phyloP scores from a whole-genome alignment of 2,329 filamentous ascomycete genomes.

The Periconia sp. region DNA sequence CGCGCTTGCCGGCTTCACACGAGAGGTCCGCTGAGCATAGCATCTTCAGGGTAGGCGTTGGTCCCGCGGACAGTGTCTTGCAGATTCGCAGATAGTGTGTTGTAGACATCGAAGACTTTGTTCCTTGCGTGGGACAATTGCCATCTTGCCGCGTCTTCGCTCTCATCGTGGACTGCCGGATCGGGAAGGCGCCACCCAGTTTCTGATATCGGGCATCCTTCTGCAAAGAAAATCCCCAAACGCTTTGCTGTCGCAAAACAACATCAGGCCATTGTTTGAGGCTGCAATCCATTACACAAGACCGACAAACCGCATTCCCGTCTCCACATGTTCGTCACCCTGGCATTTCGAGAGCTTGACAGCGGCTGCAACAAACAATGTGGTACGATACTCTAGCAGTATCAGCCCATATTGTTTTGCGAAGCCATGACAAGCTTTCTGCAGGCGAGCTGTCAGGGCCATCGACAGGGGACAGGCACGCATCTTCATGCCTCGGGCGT shows the following conservation, averaged over 20 bases:
- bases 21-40: too few relatives aligned
- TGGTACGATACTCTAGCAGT: conserved; percentile 37
- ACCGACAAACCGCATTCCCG: conserved; percentile 13
- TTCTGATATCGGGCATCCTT: conserved; percentile 10
- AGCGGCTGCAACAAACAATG: conserved; percentile 35
- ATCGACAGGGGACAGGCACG: too few relatives aligned
- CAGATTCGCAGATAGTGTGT: too few relatives aligned
- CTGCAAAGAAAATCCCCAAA: conserved; percentile 2
- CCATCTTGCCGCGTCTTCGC: too few relatives aligned
- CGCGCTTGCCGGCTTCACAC: too few relatives aligned
- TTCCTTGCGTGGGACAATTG: too few relatives aligned
- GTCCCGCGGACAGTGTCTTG: too few relatives aligned
- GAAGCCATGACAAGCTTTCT: conserved; percentile 17
- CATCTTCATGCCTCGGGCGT: conserved; percentile 17
- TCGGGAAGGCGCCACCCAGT: conserved; percentile 7
- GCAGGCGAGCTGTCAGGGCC: conserved; percentile 3
- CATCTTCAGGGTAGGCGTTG: too few relatives aligned
- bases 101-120: too few relatives aligned
- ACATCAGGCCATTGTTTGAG: conserved; percentile 41
- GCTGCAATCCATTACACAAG: conserved; percentile 7
- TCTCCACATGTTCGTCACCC: conserved; percentile 13
- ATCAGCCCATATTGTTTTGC: conserved; percentile 26
- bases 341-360: conserved; percentile 9
- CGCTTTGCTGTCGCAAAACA: conserved; percentile 26
- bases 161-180: conserved; percentile 16